Base-by-base conservation (phyloP, 805 yeast species). In the Priceomyces castillae region DNA sequence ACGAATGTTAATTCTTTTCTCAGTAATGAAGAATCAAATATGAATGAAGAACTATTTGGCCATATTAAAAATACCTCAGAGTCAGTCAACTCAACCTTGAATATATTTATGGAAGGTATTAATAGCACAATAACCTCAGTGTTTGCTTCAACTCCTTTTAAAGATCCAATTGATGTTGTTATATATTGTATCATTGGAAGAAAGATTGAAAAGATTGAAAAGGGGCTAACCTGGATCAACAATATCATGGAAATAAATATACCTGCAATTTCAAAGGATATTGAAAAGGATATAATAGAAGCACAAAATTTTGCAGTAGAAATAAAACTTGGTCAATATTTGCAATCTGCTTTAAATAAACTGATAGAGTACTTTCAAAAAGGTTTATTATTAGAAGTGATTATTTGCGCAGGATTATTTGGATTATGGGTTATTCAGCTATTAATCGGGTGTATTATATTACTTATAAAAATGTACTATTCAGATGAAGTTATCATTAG, bases 101-200 rank as follows among this genome's bases (percentile, higher is more conserved):
- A 73, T 16, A 64, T 60, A 1, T 83, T 90, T 59, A 71, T 84
- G 40, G 64, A 58, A 2, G 71, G 66, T n/a, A 75, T 90, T 68
- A 82, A 86, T 56, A 53, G 57, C 3, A 80, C 81, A 0, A 60
- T 94, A 4, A 70, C 71, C 22, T 69, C 73, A 7, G 71, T 81
- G 0, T 90, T 94, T 63, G 80, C 82, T 4, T 73, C 73, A 2
- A 88, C 97, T 0, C 77, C 85, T 0, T 64, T 92, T 9, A 77
- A 81, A 37, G 58, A 59, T 1, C 86, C 95, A 0, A 71, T 89
- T 37, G 72, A 74, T 22, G 74, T 83, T 0, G 80, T 89, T 0
- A 85, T 90, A 3, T 80, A 82, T 25, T 92, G 99, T 65, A 78
- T 87, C 2, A 70, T 94, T 30, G 92, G 87, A 14, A 71, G 84